These are phyloP conservation scores for Alternaria viburni DNA, from an alignment of 2,329 filamentous ascomycete species.

Conservation along the genomic window DNA sequence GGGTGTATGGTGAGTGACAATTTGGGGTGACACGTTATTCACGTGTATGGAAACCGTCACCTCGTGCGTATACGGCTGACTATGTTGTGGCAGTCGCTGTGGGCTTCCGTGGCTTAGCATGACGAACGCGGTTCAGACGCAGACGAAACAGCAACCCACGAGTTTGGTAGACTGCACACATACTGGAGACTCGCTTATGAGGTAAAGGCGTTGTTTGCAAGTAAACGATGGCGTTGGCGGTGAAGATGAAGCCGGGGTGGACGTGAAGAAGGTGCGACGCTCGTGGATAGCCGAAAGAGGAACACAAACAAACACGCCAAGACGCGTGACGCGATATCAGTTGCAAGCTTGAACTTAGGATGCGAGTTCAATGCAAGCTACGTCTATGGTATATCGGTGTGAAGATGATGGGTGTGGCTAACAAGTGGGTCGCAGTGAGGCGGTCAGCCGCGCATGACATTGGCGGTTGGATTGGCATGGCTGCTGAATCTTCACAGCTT, in stretches of 20 bases:
- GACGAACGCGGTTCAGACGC: conserved; percentile 8
- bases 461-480: neutral
- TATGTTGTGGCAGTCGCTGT: conserved; percentile 11
- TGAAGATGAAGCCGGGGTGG: conserved; percentile 13
- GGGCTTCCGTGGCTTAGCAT: conserved; percentile 25
- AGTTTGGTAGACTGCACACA: conserved; percentile 19
- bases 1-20: neutral
- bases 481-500: neutral
- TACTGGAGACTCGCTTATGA: conserved; percentile 8
- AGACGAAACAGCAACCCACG: conserved; percentile 6
- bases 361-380: neutral
- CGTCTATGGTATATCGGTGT: neutral
- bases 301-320: conserved; percentile 15
- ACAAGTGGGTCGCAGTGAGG: neutral
- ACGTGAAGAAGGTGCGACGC: conserved; percentile 15
- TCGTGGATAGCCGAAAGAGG: conserved; percentile 9
- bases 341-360: neutral
- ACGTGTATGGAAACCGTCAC: conserved; percentile 13
- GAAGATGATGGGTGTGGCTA: neutral
- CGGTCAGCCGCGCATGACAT: neutral
- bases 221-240: neutral
- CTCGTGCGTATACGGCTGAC: conserved; percentile 6
- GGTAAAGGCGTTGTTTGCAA: neutral
- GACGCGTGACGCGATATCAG: conserved; percentile 2
- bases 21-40: neutral